These are phyloP conservation scores for Antrodiella citrinella DNA, from an alignment of 768 basidiomycete species.

Conservation along the genomic window DNA sequence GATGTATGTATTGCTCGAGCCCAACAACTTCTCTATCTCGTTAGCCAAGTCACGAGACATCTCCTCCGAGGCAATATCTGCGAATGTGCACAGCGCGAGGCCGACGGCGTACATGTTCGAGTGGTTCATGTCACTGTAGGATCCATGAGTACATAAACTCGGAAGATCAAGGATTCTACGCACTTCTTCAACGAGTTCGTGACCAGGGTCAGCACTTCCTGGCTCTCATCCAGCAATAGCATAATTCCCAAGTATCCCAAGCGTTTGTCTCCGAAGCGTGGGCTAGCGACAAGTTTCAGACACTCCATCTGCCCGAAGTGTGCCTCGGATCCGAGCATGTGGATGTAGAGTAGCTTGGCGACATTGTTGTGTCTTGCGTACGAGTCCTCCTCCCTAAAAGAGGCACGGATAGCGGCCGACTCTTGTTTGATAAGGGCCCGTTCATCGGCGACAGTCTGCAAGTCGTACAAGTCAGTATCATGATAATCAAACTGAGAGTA, in stretches of 20 bases:
- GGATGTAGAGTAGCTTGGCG: slow-evolving; percentile 96
- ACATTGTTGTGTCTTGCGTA: slow-evolving; percentile 95
- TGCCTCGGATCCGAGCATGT: slow-evolving; percentile 97
- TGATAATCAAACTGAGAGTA: no score
- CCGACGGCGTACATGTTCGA: slow-evolving; percentile 99
- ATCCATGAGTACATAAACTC: neutral
- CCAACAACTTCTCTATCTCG: slow-evolving; percentile 95
- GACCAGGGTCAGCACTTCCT: slow-evolving; percentile 93
- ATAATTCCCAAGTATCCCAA: slow-evolving; percentile 97
- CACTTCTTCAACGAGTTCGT: slow-evolving; percentile 99
- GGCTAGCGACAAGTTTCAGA: slow-evolving; percentile 88
- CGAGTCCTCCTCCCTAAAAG: slow-evolving; percentile 95
- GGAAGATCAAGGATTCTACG: slow-evolving; percentile 14
- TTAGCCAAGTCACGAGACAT: slow-evolving; percentile 98
- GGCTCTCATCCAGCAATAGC: slow-evolving; percentile 94
- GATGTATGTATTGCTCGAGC: slow-evolving; percentile 97
- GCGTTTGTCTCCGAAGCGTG: slow-evolving; percentile 92
- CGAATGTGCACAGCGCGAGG: slow-evolving; percentile 94
- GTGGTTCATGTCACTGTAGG: slow-evolving; percentile 92
- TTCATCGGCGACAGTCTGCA: slow-evolving; percentile 94
- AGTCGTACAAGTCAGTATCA: slow-evolving; percentile 12
- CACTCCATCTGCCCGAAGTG: slow-evolving; percentile 99
- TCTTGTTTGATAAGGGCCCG: slow-evolving; percentile 95
- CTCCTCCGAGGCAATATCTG: slow-evolving; percentile 98
- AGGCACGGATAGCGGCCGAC: slow-evolving; percentile 92